Base-by-base conservation (phyloP, 352 stramenopile genomes). In the Pythium catenulatum region DNA sequence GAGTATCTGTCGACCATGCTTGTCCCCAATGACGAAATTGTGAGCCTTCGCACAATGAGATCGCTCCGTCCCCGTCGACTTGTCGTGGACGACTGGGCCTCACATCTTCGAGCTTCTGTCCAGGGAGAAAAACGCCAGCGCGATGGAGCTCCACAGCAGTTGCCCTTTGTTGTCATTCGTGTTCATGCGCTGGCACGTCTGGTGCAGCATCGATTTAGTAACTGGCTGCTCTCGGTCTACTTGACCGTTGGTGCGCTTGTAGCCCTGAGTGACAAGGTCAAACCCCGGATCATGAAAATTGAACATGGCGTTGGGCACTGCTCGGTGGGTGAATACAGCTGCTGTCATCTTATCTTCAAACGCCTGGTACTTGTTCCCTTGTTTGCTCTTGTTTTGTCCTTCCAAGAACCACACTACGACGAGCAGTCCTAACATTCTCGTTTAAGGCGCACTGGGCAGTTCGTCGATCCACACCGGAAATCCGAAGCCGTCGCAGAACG, bases 151-250 rank as follows among this genome's bases (percentile, higher is more conserved):
- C 77, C 75, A 89, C 30, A 86, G 46, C 1, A 89, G 56, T 0
- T 41, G 30, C 1, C 69, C 41, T 45, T 43, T 27, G 14, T 34
- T 6, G 19, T 61, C 56, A 13, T 4, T 5, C 54, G 37, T 74
- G 43, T 36, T 59, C 37, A 80, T 1, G 27, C 41, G 14, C 5
- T 52, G 21, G 14, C 39, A 79, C 75, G 87, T 82, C 30, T 86
- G 45, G 61, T 73, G 83, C 83, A 88, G 23, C 75, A 91, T 87
- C 37, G 74, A 41, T 88, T 69, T 87, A 91, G 83, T 91, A 89
- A 86, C 83, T 84, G 87, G 79, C 75, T 91, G 83, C 59, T 89
- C 89, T 75, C 82, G 27, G 56, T 89, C 79, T 79, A 91, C 79
- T 2, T 87, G 65, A 74, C 83, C 76, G 21, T 89, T 63, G 30